Evolutionary conservation across 345 rosid species (phyloP).

Genomic region (Linum trigynum): DNA sequence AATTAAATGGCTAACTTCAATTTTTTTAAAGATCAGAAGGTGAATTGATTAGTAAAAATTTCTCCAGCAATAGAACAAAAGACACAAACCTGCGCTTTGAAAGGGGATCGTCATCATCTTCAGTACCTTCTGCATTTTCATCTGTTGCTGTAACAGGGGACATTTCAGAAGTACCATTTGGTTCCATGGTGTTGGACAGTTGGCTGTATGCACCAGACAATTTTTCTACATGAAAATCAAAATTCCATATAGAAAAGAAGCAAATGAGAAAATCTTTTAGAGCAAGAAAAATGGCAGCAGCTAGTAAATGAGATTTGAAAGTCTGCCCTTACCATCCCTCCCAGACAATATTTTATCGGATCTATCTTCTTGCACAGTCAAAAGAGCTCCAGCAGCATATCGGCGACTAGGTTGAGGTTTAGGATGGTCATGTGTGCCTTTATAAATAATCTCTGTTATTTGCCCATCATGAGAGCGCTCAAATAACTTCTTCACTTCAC

Average conservation of each 20-base stretch:
- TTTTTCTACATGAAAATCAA: constrained; percentile 40
- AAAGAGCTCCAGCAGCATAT: constrained; percentile 46
- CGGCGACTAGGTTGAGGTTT: constrained; percentile 88
- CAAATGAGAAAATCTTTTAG: background rate
- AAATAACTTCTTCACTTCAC: constrained; percentile 94
- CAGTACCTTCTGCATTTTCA: constrained; percentile 50
- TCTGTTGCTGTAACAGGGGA: constrained; percentile 49
- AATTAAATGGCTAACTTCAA: too few relatives aligned
- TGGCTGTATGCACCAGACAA: constrained; percentile 44
- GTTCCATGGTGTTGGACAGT: constrained; percentile 34
- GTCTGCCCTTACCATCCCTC: constrained; percentile 50
- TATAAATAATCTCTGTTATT: constrained; percentile 81
- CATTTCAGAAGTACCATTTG: constrained; percentile 42
- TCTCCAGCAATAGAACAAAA: constrained; percentile 7
- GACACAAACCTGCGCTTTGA: constrained; percentile 65
- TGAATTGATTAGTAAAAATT: background rate
- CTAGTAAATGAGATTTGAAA: background rate
- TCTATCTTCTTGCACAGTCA: constrained; percentile 67
- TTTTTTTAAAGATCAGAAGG: too few relatives aligned
- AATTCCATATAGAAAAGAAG: constrained; percentile 11
- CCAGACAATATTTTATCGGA: constrained; percentile 37
- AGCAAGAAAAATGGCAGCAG: background rate
- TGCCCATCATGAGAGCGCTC: constrained; percentile 91
- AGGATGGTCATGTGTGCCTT: constrained; percentile 96
- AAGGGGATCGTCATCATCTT: constrained; percentile 69